phyloP scores from a whole-genome alignment of 371 early-diverging fungal species.

The Zancudomyces culisetae region DNA sequence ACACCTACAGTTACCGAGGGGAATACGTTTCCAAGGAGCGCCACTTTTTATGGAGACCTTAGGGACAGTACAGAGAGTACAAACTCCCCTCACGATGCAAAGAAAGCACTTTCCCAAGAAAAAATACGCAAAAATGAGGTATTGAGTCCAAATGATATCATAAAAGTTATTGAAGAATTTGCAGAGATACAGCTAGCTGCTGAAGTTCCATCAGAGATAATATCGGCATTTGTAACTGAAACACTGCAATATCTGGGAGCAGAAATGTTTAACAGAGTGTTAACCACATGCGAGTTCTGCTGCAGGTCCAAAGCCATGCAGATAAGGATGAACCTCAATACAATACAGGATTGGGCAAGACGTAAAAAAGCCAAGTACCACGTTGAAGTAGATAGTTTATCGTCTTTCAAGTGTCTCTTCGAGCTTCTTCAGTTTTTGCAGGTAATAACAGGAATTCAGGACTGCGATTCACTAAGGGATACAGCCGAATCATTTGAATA shows the following conservation, averaged over 20 bases:
- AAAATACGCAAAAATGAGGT: too few species aligned
- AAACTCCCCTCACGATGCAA: neutral
- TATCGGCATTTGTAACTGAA: conserved; percentile 47
- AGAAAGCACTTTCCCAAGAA: too few species aligned
- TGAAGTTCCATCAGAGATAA: conserved; percentile 47
- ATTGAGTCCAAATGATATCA: conserved; percentile 1
- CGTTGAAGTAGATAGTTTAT: neutral
- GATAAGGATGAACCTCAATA: conserved; percentile 63
- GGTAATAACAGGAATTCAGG: conserved; percentile 44
- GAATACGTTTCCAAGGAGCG: neutral
- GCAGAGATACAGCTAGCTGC: conserved; percentile 24
- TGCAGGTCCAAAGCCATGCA: conserved; percentile 65
- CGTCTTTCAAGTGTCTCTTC: conserved; percentile 30
- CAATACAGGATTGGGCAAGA: conserved; percentile 67
- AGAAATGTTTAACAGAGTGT: conserved; percentile 64
- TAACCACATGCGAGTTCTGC: conserved; percentile 46
- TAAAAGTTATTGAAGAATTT: neutral
- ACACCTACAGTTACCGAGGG: neutral
- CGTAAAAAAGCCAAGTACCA: neutral
- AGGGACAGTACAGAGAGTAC: neutral
- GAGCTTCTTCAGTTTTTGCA: conserved; percentile 68
- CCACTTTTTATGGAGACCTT: neutral
- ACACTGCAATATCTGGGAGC: conserved; percentile 50
- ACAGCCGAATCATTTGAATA: conserved; percentile 40
- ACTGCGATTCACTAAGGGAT: conserved; percentile 45